phyloP scores from a whole-genome alignment of 1,284 basidiomycete genomes.

The Ustilago bromivora region DNA sequence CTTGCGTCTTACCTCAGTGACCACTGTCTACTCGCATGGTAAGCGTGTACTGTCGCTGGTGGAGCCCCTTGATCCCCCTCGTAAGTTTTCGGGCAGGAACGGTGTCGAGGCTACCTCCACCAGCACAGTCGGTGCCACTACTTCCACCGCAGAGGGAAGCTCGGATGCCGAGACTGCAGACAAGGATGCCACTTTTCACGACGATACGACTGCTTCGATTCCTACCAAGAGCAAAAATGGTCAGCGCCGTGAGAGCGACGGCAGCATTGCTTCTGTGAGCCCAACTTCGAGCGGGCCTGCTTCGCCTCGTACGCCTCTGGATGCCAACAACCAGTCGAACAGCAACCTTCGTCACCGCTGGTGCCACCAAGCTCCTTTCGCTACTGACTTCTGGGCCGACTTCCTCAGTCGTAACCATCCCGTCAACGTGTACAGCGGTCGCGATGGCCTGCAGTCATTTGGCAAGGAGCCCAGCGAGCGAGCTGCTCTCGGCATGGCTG shows the following conservation, averaged over 20 bases:
- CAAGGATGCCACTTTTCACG: conserved; percentile 8
- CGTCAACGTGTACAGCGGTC: conserved; percentile 59
- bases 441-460: conserved; percentile 59
- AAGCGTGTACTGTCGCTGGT: conserved; percentile 67
- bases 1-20: conserved; percentile 63
- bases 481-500: conserved; percentile 65
- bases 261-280: conserved; percentile 41
- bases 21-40: conserved; percentile 70
- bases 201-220: conserved; percentile 22
- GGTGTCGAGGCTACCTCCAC: conserved; percentile 29
- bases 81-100: conserved; percentile 58
- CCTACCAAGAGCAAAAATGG: conserved; percentile 30
- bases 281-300: conserved; percentile 43
- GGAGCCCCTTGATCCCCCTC: conserved; percentile 64
- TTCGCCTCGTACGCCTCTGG: conserved; percentile 47
- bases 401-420: conserved; percentile 68
- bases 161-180: conserved; percentile 12
- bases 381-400: conserved; percentile 69
- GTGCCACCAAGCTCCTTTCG: conserved; percentile 68
- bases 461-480: conserved; percentile 68
- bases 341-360: conserved; percentile 57
- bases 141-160: conserved; percentile 5
- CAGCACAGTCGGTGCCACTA: conserved; percentile 18
- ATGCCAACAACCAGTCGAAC: conserved; percentile 36
- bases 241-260: conserved; percentile 42